Percentiles rank a stretch among this genome's conserved stretches.
phyloP scores from a whole-genome alignment of 805 yeast genomes.

The Zygosaccharomyces lentus region DNA sequence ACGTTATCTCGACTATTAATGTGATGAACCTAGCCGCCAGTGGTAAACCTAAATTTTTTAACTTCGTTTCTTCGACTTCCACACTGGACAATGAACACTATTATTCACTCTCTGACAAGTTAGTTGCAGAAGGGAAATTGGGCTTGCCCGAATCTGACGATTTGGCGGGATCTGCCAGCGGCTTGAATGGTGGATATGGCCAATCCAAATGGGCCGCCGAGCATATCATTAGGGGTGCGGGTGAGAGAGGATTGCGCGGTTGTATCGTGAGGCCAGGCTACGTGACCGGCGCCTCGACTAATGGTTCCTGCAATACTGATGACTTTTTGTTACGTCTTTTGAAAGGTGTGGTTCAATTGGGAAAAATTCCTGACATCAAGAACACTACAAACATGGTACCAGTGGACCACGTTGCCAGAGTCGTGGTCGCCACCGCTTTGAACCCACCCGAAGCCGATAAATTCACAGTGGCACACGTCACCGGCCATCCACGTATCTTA shows the following conservation, averaged over 20 bases:
- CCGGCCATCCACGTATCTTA: slow-evolving; percentile 89
- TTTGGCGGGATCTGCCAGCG: slow-evolving; percentile 72
- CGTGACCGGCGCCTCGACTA: slow-evolving; percentile 76
- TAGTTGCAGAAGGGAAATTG: slow-evolving; percentile 54
- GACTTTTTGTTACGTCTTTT: slow-evolving; percentile 92
- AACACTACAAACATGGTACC: slow-evolving; percentile 96
- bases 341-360: slow-evolving; percentile 90
- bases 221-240: slow-evolving; percentile 81
- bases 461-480: slow-evolving; percentile 85
- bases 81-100: slow-evolving; percentile 81
- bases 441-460: slow-evolving; percentile 56
- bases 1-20: slow-evolving; percentile 82
- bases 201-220: slow-evolving; percentile 99
- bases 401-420: slow-evolving; percentile 95
- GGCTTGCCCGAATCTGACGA: slow-evolving; percentile 85
- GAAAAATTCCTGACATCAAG: slow-evolving; percentile 75
- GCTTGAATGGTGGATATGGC: slow-evolving; percentile 91
- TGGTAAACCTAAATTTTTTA: slow-evolving; percentile 72
- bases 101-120: slow-evolving; percentile 68
- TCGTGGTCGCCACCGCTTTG: slow-evolving; percentile 77
- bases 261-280: slow-evolving; percentile 94
- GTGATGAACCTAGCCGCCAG: slow-evolving; percentile 69
- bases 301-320: slow-evolving; percentile 93
- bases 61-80: slow-evolving; percentile 95
- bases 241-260: slow-evolving; percentile 80